Percentiles rank a stretch among this genome's conserved stretches.
Conservation (phyloP, 202 grass and related monocot species). For the Musa balbisiana region DNA sequence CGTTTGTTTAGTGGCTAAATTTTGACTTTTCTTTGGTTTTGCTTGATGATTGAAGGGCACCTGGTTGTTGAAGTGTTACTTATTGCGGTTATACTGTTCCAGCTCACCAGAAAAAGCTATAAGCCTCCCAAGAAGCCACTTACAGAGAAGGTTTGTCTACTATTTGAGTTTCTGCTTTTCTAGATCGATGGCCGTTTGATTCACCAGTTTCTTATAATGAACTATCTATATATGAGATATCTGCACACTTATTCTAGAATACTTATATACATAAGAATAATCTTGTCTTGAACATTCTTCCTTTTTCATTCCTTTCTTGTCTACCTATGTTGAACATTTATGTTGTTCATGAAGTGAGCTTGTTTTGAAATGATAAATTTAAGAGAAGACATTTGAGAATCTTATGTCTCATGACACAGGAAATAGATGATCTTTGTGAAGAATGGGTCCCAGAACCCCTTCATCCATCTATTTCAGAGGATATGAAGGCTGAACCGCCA, state of each 20-base stretch:
- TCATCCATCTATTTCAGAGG: slow-evolving; percentile 61
- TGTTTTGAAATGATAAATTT: slow-evolving; percentile 10
- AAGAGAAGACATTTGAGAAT: slow-evolving; percentile 12
- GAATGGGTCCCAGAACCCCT: slow-evolving; percentile 88
- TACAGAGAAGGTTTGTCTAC: slow-evolving; percentile 48
- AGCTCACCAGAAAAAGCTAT: slow-evolving; percentile 93
- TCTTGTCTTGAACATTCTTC: not conserved
- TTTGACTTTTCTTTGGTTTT: not conserved
- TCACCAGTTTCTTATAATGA: no score
- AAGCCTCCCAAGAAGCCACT: slow-evolving; percentile 90
- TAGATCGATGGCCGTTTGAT: not conserved
- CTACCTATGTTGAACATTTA: not conserved
- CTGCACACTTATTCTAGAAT: no score
- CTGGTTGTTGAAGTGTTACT: slow-evolving; percentile 87
- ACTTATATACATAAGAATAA: no score
- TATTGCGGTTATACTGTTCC: slow-evolving; percentile 78
- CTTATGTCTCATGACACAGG: slow-evolving; percentile 37
- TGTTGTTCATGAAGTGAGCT: not conserved
- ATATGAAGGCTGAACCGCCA: slow-evolving; percentile 32
- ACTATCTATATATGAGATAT: no score
- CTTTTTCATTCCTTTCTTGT: not conserved
- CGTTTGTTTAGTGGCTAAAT: slow-evolving; percentile 16
- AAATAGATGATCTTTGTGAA: slow-evolving; percentile 92
- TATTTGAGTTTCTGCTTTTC: not conserved
- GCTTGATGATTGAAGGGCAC: slow-evolving; percentile 47